phyloP scores from a whole-genome alignment of 352 stramenopile genomes.

The Lagenidium sp. region DNA sequence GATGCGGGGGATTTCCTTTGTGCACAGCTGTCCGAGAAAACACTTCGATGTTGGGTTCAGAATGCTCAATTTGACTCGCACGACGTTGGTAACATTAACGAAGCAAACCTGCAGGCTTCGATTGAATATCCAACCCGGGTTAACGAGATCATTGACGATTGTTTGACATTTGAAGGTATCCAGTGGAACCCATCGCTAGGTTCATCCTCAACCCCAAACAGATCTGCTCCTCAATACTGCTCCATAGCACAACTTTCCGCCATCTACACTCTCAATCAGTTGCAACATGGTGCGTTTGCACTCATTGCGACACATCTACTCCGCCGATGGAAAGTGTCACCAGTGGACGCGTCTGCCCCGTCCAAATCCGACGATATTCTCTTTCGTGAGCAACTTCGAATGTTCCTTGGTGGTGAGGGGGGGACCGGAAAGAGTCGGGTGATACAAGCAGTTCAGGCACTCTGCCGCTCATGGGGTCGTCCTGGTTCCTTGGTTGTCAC shows the following conservation, averaged over 20 bases:
- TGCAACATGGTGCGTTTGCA: slow-evolving; percentile 1
- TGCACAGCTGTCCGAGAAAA: no score
- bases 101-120: no score
- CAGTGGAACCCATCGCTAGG: no score
- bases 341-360: neutral
- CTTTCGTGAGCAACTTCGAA: neutral
- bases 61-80: no score
- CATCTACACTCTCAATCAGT: neutral
- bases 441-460: neutral
- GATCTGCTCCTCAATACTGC: no score
- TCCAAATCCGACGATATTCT: neutral
- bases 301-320: neutral
- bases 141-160: neutral
- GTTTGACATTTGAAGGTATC: no score
- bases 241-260: no score
- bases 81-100: no score
- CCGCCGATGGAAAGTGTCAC: neutral
- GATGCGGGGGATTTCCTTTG: no score
- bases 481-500: neutral
- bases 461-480: neutral
- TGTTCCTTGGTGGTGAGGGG: slow-evolving; percentile 2
- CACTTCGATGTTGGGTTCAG: no score
- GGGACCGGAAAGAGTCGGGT: slow-evolving; percentile 3
- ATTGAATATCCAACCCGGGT: neutral
- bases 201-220: no score